Evolutionary conservation across 306 rosid genomes (phyloP), one percentile per base, ranked within the genome.

Genomic region (Inga oerstediana): DNA sequence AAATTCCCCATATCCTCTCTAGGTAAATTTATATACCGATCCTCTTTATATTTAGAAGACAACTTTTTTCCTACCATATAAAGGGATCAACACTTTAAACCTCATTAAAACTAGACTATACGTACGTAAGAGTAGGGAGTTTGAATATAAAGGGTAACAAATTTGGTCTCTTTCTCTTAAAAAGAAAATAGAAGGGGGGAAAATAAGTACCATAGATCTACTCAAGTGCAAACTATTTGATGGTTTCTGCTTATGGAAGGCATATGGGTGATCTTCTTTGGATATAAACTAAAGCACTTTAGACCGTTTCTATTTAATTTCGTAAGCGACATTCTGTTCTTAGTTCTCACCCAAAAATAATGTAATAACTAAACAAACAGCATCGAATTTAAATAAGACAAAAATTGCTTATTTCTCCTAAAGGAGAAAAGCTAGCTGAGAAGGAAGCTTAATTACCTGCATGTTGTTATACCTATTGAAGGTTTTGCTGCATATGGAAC

Each of bases 381-480:
- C 4, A 62, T 30, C 0, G 9, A 64, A 64, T 64, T 62, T 24
- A 22, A 4, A 27, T 27, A 27, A 27, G 41, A 30, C 30, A 2
- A 4, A 64, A 27, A 27, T 4, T 30, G 8, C 30, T 64, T 27
- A 27, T 27, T 13, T 7, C 19, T 30, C 10, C 0, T 58, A 22
- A 14, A 9, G 9, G 20, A 24, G 9, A 41, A 30, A 39, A 39
- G 43, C 43, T 6, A 49, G 54, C 54, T 49, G 54, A 49, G 54
- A 11, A 52, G 12, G n/a, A 52, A 10, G 34, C 13, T 59, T 58
- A 54, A 81, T 91, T 39, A 94, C 98, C 99, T 96, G 99, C 99
- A 96, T 96, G 89, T 96, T 96, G 85, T 96, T 96, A 93, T 92
- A 96, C 90, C 99, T 90, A 92, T 91, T 94, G 96, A 96, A 96